A percentile compares a stretch with the other conserved stretches of the same genome.
These are phyloP conservation scores for Solanum pinnatisectum DNA, from an alignment of 257 asterid genomes.

Conservation along the genomic window DNA sequence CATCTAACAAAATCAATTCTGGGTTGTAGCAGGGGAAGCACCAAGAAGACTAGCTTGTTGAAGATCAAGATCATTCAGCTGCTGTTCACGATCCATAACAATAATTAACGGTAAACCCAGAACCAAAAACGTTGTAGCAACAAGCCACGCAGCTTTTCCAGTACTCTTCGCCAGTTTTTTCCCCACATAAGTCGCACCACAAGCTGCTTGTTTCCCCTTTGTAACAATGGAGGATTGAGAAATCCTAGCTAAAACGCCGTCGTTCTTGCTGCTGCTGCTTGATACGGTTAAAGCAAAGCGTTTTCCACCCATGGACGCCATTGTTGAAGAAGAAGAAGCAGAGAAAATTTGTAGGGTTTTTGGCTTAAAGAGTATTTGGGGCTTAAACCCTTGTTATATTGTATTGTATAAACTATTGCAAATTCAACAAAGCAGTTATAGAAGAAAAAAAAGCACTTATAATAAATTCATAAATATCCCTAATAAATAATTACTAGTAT, in stretches of 20 bases:
- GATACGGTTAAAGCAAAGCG: background rate
- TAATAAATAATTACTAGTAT: background rate
- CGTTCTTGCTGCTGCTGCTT: background rate
- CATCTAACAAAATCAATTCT: background rate
- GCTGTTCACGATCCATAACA: background rate
- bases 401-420: background rate
- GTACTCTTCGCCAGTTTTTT: conserved; percentile 40
- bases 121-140: background rate
- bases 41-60: background rate
- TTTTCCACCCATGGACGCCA: background rate
- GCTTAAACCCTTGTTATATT: background rate
- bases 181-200: conserved; percentile 43
- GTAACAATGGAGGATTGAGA: conserved; percentile 25
- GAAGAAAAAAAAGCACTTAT: background rate
- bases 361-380: background rate
- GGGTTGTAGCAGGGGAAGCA: background rate
- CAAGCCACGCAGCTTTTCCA: background rate
- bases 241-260: conserved; percentile 26
- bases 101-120: background rate
- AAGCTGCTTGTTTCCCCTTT: conserved; percentile 38
- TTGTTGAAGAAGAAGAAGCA: background rate
- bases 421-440: background rate
- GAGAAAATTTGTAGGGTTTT: background rate
- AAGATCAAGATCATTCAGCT: conserved; percentile 33
- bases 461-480: background rate